Base-by-base conservation (phyloP, 495 filamentous ascomycete species). In the Penicillium antarcticum region DNA sequence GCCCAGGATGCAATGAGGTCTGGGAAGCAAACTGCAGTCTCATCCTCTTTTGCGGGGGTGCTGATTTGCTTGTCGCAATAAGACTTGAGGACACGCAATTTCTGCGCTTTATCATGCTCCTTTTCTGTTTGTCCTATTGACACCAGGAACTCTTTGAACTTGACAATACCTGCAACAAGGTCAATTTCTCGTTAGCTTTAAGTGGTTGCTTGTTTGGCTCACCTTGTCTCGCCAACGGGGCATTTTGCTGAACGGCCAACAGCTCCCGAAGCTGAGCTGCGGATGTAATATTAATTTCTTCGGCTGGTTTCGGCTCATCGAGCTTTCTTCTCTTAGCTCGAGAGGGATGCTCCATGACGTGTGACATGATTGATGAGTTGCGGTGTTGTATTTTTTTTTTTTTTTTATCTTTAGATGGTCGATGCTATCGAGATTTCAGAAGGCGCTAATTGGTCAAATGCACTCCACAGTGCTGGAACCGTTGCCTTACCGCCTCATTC, bases 1-100 rank as follows among this genome's bases (percentile, higher is more conserved):
- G 78, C 80, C 91, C 91, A 97, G 12, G 80, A 84, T 56, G 88
- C 83, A 61, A 91, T 85, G 38, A 97, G 62, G 48, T 91, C 86
- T 1, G 81, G 72, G 18, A 95, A 79, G 57, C 84, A 89, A 19
- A 79, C 67, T 2, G 77, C 68, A 14, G 77, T 78, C 14, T 79
- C 76, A 32, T 80, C 80, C 23, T 75, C 80, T n/a, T 76, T 76
- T 23, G 68, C 62, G 24, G 73, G 70, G 49, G 67, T 64, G 8
- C 82, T 80, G 52, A 78, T 82, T 58, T 88, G 81, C 45, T 80
- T 78, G 38, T 88, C 80, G 43, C 92, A 81, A 65, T 86, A 95
- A 36, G 85, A 82, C 56, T 81, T 80, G 35, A 97, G 75, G 34
- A 95, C 83, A 38, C 62, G 66, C 54, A 77, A 69, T 59, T 79